Evolutionary conservation across 2,329 filamentous ascomycete genomes (phyloP).

Genomic region (Lasiodiplodia theobromae): DNA sequence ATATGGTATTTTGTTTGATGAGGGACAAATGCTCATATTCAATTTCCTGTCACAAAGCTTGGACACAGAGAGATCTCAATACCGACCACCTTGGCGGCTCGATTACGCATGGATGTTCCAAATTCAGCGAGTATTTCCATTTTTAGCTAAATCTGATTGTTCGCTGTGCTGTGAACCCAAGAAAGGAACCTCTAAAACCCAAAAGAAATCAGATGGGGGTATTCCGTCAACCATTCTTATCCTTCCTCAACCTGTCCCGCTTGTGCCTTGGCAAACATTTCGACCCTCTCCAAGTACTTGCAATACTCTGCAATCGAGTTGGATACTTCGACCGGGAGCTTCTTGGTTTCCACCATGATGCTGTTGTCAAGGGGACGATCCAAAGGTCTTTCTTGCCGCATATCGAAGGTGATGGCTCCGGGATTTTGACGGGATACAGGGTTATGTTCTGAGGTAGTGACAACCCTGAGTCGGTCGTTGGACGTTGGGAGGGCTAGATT

Average conservation of each 20-base stretch:
- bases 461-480: not conserved
- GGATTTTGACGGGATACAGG: not conserved
- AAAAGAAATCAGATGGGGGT: not conserved
- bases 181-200: not conserved
- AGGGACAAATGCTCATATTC: too few species aligned
- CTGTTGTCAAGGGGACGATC: not conserved
- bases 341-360: not conserved
- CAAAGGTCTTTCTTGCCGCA: not conserved
- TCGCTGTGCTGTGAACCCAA: too few species aligned
- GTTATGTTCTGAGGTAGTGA: not conserved
- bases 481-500: not conserved
- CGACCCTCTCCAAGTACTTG: not conserved
- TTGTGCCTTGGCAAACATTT: not conserved
- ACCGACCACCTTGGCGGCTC: too few species aligned
- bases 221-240: not conserved
- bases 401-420: not conserved
- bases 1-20: too few species aligned
- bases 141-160: too few species aligned
- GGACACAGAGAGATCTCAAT: too few species aligned
- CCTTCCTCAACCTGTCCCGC: not conserved
- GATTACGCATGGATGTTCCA: too few species aligned
- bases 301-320: not conserved
- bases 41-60: too few species aligned
- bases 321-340: not conserved
- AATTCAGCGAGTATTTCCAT: too few species aligned